These are phyloP conservation scores for Mitragyna speciosa DNA, from an alignment of 257 asterid species.

Conservation along the genomic window DNA sequence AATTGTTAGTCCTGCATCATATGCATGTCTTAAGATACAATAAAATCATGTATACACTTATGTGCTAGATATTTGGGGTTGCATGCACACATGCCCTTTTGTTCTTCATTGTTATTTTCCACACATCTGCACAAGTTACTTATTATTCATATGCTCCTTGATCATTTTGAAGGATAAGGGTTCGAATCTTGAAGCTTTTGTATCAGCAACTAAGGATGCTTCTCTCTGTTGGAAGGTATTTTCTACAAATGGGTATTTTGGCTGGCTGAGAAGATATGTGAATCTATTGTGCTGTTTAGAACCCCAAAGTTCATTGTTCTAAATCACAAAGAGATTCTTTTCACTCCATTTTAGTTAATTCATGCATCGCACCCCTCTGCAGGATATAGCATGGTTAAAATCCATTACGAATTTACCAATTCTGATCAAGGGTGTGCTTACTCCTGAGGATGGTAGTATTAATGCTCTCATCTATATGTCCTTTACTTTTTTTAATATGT, in stretches of 20 bases:
- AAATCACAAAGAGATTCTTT: neutral
- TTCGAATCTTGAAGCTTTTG: conserved; percentile 50
- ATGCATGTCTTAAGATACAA: neutral
- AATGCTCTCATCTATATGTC: neutral
- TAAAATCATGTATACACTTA: neutral
- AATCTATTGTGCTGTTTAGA: neutral
- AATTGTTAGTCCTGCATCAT: neutral
- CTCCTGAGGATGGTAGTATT: conserved; percentile 57
- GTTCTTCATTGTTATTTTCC: neutral
- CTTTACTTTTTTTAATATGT: neutral
- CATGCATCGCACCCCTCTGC: conserved; percentile 14
- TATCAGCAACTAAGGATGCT: conserved; percentile 39
- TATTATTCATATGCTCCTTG: neutral
- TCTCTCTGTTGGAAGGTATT: conserved; percentile 64
- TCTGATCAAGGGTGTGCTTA: conserved; percentile 59
- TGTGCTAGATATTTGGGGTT: neutral
- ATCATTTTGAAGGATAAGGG: conserved; percentile 42
- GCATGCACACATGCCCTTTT: neutral
- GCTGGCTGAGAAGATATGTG: neutral
- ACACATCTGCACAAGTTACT: too few relatives aligned
- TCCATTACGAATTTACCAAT: conserved; percentile 62
- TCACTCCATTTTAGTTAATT: neutral
- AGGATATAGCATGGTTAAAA: conserved; percentile 73
- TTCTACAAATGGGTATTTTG: neutral
- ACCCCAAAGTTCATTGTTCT: neutral